Evolutionary conservation across 2,329 filamentous ascomycete species (phyloP), one percentile per base, ranked within the genome.

Genomic region (Calonectria naviculata): DNA sequence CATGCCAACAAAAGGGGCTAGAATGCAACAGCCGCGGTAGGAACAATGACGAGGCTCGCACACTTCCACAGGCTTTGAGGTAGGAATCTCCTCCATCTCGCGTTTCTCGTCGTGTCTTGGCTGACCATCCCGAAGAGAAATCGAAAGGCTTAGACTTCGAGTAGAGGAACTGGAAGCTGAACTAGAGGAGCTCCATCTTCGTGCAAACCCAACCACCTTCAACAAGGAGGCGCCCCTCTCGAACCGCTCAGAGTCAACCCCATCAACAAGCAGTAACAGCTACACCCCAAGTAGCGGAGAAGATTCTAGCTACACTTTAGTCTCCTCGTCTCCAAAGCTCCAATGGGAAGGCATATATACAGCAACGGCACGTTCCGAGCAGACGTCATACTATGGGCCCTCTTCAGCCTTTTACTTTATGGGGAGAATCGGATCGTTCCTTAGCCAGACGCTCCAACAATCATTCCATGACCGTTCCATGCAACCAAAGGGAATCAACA

Each of bases 401-500:
- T 83, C 85, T 4, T 88, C 86, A 12, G 74, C 81, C 10, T 84
- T 83, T 72, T 87, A 84, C 77, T 88, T 87, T 75, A 84, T 87
- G 65, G 76, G 79, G 19, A 82, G 84, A 38, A 82, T 88, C 65
- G 83, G 79, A 17, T 73, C 73, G 4, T 86, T 82, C 70, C 75
- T 87, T 8, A 78, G 75, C 46, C 75, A 74, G 13, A 73, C 77
- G 3, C 71, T 85, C 2, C 79, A 83, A 8, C 79, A 83, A 56
- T 71, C 77, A 0, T 64, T 73, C 1, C 54, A 67, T 3, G 61
- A 70, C 10, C 41, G 67, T 1, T 67, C 54, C 36, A 73, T 77
- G 68, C 69, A 76, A 29, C 71, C 73, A 10, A 71, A 49, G 2
- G 78, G 77, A 3, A 56, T 68, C 13, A 72, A 72, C 21, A 69